Base-by-base conservation (phyloP, 176 grass and related monocot genomes). In the Bromus sterilis region DNA sequence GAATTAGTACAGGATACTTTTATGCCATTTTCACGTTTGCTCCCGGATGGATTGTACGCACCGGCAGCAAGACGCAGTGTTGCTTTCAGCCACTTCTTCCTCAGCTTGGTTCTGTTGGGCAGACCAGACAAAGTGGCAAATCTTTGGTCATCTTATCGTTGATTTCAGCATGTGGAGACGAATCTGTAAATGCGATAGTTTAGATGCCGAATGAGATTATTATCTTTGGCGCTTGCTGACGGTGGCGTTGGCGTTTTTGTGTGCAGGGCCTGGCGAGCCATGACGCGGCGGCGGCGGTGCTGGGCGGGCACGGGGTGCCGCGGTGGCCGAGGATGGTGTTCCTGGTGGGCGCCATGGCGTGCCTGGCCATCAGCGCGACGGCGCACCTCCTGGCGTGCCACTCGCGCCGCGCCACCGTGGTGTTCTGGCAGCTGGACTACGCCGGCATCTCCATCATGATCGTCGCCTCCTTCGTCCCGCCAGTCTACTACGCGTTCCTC, bases 311-410 rank as follows among this genome's bases (percentile, higher is more conserved):
- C 28, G 40, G 18, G 5, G 91, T 92, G 63, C 83, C 92, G 12
- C 90, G 82, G 31, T 99, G 96, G 96, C 96, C 96, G 33, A 85
- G 84, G 65, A 90, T 90, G 76, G 84, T 95, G 46, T 99, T 95
- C 87, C 80, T 99, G 13, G 43, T 83, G 4, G 96, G 96, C 57
- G 84, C 96, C 59, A 99, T 99, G 93, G 62, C 68, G 18, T 99
- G 96, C 83, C 77, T 99, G 3, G 83, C 85, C 68, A 86, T 86
- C 75, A 99, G 96, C 93, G 74, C 90, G 32, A 51, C 58, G 41
- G 94, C 89, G 36, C 96, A 99, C 89, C 91, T 99, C 10, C 79
- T 99, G n/a, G 91, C 91, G 30, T 99, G 96, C 89, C 96, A 99
- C 80, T 95, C 96, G 3, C 82, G 48, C 5, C 92, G 80, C 25